Evolutionary conservation across 2,329 filamentous ascomycete species (phyloP).

Genomic region (Intubia oerlemansii): DNA sequence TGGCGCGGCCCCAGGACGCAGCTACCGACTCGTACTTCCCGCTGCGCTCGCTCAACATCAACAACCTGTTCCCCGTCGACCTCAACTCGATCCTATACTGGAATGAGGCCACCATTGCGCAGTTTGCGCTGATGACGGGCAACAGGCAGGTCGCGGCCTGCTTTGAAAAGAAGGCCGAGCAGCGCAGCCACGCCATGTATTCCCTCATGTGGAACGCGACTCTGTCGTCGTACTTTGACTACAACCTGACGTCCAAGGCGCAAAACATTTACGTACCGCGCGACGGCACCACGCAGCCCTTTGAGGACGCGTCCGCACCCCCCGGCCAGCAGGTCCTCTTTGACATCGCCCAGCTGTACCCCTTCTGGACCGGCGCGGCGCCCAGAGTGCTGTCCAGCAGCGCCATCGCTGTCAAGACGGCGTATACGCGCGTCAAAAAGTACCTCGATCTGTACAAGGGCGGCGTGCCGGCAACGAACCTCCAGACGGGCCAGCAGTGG

Average conservation of each 20-base stretch:
- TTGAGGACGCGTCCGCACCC: conserved; percentile 24
- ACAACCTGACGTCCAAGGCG: conserved; percentile 35
- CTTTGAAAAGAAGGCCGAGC: conserved; percentile 16
- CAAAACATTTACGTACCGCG: conserved; percentile 32
- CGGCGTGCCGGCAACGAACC: conserved; percentile 40
- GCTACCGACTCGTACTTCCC: conserved; percentile 41
- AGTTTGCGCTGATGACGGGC: conserved; percentile 28
- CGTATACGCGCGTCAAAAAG: conserved; percentile 28
- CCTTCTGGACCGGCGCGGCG: conserved; percentile 48
- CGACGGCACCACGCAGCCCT: conserved; percentile 22
- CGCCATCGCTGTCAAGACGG: conserved; percentile 31
- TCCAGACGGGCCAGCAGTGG: conserved; percentile 43
- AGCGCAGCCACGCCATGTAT: conserved; percentile 39
- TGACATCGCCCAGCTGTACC: conserved; percentile 38
- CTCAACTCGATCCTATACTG: conserved; percentile 48
- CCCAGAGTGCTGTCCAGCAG: conserved; percentile 33
- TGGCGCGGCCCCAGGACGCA: conserved; percentile 34
- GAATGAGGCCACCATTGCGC: conserved; percentile 37
- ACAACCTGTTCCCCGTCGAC: conserved; percentile 38
- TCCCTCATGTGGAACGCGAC: conserved; percentile 42
- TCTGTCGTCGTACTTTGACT: conserved; percentile 45
- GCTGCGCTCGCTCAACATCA: conserved; percentile 38
- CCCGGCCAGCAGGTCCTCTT: conserved; percentile 34
- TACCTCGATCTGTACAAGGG: conserved; percentile 30
- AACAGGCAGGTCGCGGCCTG: conserved; percentile 23